Percentiles rank a stretch among this genome's conserved stretches.
These are phyloP conservation scores for Phragmites australis DNA, from an alignment of 176 grass and related monocot genomes.

Conservation along the genomic window DNA sequence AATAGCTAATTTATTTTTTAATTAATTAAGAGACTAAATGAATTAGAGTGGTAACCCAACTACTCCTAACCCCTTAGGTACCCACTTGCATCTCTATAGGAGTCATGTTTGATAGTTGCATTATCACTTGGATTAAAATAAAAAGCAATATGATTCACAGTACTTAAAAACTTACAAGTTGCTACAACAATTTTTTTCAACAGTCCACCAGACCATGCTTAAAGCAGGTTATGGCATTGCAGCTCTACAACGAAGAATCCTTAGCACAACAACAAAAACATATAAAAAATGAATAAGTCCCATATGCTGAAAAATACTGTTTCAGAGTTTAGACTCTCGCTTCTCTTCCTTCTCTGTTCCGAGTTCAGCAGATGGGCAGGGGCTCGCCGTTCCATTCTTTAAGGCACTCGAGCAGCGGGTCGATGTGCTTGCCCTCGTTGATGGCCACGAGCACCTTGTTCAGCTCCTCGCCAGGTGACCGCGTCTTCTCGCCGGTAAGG, in stretches of 20 bases:
- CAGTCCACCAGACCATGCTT: neutral
- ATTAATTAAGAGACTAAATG: no score
- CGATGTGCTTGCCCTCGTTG: conserved; percentile 46
- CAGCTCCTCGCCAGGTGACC: conserved; percentile 42
- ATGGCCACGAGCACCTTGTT: conserved; percentile 47
- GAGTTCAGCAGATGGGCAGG: conserved; percentile 29
- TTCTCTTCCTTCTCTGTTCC: neutral
- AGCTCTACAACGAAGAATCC: neutral
- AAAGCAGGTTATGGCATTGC: neutral
- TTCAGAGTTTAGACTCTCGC: neutral
- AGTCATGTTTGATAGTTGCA: neutral
- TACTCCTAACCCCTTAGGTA: no score
- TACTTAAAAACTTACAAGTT: neutral
- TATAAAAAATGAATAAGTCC: neutral
- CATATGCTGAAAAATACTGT: neutral
- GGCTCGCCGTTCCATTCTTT: conserved; percentile 49
- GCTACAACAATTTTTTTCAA: neutral
- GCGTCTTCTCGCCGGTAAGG: conserved; percentile 45
- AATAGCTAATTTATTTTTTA: no score
- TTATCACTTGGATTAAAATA: neutral
- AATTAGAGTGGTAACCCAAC: no score
- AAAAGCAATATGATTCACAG: neutral
- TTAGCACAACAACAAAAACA: neutral
- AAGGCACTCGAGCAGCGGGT: conserved; percentile 45
- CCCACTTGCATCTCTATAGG: no score